phyloP scores from a whole-genome alignment of 805 yeast genomes.

The Ogataea allantospora region DNA sequence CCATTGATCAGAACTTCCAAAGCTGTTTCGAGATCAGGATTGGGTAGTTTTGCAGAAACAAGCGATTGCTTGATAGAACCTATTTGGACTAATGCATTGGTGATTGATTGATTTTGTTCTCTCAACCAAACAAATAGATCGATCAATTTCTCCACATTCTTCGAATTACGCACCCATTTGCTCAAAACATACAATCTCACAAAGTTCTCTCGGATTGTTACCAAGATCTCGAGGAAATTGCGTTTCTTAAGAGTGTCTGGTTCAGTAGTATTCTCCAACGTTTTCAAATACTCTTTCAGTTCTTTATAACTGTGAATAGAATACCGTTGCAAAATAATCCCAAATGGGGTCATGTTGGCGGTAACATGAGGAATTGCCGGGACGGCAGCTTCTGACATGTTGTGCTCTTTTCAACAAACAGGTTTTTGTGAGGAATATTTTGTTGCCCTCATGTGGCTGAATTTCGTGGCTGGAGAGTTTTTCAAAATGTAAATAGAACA shows the following conservation, averaged over 20 bases:
- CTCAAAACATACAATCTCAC: conserved; percentile 79
- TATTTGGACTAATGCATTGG: conserved; percentile 63
- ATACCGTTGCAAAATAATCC: conserved; percentile 56
- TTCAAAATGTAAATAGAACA: conserved; percentile 8
- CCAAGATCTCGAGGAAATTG: conserved; percentile 63
- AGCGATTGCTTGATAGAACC: conserved; percentile 68
- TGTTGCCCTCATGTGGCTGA: conserved; percentile 12
- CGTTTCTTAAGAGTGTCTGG: conserved; percentile 65
- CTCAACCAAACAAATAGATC: conserved; percentile 88
- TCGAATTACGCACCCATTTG: conserved; percentile 81
- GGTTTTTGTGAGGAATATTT: conserved; percentile 1
- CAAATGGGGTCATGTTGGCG: conserved; percentile 64
- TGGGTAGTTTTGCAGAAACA: conserved; percentile 86
- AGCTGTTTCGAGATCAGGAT: conserved; percentile 86
- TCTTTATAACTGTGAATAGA: conserved; percentile 63
- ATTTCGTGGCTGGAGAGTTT: conserved; percentile 8
- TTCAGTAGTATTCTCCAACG: conserved; percentile 50
- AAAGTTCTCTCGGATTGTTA: conserved; percentile 76
- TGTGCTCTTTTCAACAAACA: conserved; percentile 1
- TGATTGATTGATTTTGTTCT: conserved; percentile 67
- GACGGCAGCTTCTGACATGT: conserved; percentile 12
- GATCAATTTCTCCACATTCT: conserved; percentile 70
- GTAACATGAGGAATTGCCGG: conserved; percentile 65
- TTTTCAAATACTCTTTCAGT: conserved; percentile 58
- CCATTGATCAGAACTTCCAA: conserved; percentile 80